Evolutionary conservation across 1,139 yeast species (phyloP).

Genomic region (Ogataea hybrid): DNA sequence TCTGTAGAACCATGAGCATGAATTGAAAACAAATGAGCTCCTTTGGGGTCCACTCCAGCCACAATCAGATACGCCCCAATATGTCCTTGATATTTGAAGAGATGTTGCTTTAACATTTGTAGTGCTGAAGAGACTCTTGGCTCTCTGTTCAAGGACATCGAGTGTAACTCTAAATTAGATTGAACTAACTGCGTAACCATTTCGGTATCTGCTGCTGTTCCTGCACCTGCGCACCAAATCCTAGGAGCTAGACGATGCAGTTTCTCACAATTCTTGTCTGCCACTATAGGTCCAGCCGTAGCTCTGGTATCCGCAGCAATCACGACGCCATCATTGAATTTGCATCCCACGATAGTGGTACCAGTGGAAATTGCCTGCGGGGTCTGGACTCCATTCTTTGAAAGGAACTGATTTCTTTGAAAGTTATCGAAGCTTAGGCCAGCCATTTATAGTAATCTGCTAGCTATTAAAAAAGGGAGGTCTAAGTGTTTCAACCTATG

Average conservation of each 20-base stretch:
- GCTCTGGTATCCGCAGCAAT: conserved; percentile 99
- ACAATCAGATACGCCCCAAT: conserved; percentile 95
- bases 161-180: conserved; percentile 86
- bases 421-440: conserved; percentile 92
- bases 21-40: conserved; percentile 86
- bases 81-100: conserved; percentile 95
- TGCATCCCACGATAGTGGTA: conserved; percentile 96
- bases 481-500: too few species aligned
- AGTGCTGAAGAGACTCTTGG: conserved; percentile 94
- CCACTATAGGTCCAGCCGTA: conserved; percentile 92
- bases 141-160: conserved; percentile 75
- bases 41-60: conserved; percentile 97
- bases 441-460: conserved; percentile 48
- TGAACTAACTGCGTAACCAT: conserved; percentile 92
- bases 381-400: conserved; percentile 66
- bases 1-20: conserved; percentile 99
- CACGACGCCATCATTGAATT: conserved; percentile 88
- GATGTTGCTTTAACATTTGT: conserved; percentile 90
- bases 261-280: conserved; percentile 97
- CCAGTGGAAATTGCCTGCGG: conserved; percentile 97
- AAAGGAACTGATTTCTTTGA: conserved; percentile 77
- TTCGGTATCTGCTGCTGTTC: conserved; percentile 99
- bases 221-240: conserved; percentile 99
- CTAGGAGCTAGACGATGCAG: conserved; percentile 87
- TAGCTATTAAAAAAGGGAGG: too few species aligned